phyloP scores from a whole-genome alignment of 164 flowering plant species.

The Cinnamomum chago region DNA sequence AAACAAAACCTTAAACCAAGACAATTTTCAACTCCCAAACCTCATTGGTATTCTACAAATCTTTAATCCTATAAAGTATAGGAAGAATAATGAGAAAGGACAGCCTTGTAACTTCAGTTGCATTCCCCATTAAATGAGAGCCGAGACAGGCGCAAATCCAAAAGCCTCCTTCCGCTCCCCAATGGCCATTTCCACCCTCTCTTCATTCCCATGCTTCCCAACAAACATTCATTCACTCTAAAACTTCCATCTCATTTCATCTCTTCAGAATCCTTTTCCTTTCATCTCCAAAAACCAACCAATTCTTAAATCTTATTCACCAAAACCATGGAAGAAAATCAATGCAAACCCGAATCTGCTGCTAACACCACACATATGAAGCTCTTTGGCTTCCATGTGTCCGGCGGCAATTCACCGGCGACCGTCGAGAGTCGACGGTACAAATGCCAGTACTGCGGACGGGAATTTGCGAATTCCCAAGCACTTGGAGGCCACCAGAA shows the following conservation, averaged over 20 bases:
- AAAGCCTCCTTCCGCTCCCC: constrained; percentile 15
- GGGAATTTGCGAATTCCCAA: constrained; percentile 92
- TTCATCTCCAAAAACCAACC: not conserved
- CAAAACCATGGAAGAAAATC: constrained; percentile 38
- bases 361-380: constrained; percentile 33
- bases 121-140: not conserved
- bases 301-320: not conserved
- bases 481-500: constrained; percentile 99
- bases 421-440: constrained; percentile 53
- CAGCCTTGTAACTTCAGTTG: not conserved
- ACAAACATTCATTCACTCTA: constrained; percentile 1
- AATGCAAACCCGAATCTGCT: constrained; percentile 24
- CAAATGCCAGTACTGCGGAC: constrained; percentile 92
- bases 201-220: too few relatives aligned
- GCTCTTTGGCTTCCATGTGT: constrained; percentile 77
- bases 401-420: constrained; percentile 25
- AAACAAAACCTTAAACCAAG: too few relatives aligned
- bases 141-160: constrained; percentile 24
- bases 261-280: not conserved
- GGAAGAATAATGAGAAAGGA: not conserved
- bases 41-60: too few relatives aligned
- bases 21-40: too few relatives aligned
- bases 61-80: too few relatives aligned
- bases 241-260: not conserved
- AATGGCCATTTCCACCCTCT: not conserved